A percentile compares a stretch with the other conserved stretches of the same genome.
phyloP scores from a whole-genome alignment of 2,329 filamentous ascomycete species.

The Cladosporium sp. region DNA sequence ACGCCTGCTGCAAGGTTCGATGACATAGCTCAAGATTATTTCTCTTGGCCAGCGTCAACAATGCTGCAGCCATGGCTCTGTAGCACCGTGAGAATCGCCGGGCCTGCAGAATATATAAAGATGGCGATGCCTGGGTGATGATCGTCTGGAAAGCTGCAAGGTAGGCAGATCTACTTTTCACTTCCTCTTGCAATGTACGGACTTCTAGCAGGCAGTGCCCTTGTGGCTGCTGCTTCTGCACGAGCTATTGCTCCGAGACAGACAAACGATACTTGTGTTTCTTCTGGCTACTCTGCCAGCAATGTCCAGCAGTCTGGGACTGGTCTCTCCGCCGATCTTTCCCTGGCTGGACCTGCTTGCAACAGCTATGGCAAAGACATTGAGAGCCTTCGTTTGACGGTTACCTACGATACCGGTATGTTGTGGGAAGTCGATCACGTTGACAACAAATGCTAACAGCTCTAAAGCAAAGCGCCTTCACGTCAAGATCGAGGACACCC shows the following conservation, averaged over 20 bases:
- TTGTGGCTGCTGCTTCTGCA: conserved; percentile 22
- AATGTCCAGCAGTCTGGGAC: conserved; percentile 22
- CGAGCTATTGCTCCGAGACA: conserved; percentile 15
- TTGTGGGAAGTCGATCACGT: background rate
- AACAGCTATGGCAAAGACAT: conserved; percentile 28
- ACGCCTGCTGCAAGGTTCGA: conserved; percentile 6
- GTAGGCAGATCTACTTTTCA: conserved; percentile 10
- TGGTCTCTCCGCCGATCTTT: conserved; percentile 25
- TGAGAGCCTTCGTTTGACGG: conserved; percentile 47
- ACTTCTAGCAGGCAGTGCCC: conserved; percentile 14
- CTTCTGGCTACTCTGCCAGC: conserved; percentile 26
- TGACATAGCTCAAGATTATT: conserved; percentile 8
- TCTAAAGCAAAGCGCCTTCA: conserved; percentile 23
- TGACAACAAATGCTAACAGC: conserved; percentile 11
- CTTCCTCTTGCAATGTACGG: conserved; percentile 13
- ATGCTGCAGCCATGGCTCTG: conserved; percentile 12
- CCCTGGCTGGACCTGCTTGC: conserved; percentile 26
- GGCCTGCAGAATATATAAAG: conserved; percentile 1
- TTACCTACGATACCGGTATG: conserved; percentile 64
- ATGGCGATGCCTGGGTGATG: background rate
- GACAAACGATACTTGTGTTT: conserved; percentile 15
- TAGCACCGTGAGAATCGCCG: conserved; percentile 19
- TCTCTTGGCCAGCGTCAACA: conserved; percentile 21
- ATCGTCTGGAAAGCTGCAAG: conserved; percentile 5
- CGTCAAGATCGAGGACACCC: conserved; percentile 25